A percentile compares a stretch with the other conserved stretches of the same genome.
Conservation (phyloP, 805 yeast species). For the Candida nemodendra region DNA sequence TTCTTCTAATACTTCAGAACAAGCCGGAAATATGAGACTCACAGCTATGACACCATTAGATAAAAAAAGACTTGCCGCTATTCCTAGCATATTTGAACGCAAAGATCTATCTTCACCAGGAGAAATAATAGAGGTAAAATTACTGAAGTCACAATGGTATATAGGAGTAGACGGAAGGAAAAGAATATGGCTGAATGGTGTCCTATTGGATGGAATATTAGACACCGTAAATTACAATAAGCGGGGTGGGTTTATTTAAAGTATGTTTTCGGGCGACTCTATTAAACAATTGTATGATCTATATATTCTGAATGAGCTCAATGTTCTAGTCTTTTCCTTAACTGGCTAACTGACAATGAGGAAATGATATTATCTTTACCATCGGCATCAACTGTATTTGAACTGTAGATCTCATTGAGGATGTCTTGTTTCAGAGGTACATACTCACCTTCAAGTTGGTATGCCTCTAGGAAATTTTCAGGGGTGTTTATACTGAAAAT, state of each 20-base stretch:
- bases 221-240: constrained; percentile 25
- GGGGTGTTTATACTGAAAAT: constrained; percentile 27
- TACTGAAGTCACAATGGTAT: constrained; percentile 45
- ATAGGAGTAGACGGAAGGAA: constrained; percentile 18
- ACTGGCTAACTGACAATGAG: constrained; percentile 48
- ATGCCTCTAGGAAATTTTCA: constrained; percentile 22
- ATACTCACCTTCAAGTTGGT: constrained; percentile 25
- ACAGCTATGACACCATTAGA: background rate
- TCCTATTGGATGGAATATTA: constrained; percentile 27
- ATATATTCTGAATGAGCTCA: constrained; percentile 29
- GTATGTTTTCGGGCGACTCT: too few species aligned
- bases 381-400: constrained; percentile 34
- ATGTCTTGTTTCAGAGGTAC: constrained; percentile 18
- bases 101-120: constrained; percentile 22
- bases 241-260: constrained; percentile 24
- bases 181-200: constrained; percentile 28
- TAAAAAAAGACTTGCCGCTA: background rate
- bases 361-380: constrained; percentile 46
- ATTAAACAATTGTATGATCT: too few species aligned
- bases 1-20: background rate
- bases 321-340: constrained; percentile 68
- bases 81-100: constrained; percentile 1
- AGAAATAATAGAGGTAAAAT: constrained; percentile 42
- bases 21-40: background rate
- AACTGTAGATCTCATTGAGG: constrained; percentile 33